Base-by-base conservation (phyloP, 169 alveolate species). In the Blepharisma undulans region DNA sequence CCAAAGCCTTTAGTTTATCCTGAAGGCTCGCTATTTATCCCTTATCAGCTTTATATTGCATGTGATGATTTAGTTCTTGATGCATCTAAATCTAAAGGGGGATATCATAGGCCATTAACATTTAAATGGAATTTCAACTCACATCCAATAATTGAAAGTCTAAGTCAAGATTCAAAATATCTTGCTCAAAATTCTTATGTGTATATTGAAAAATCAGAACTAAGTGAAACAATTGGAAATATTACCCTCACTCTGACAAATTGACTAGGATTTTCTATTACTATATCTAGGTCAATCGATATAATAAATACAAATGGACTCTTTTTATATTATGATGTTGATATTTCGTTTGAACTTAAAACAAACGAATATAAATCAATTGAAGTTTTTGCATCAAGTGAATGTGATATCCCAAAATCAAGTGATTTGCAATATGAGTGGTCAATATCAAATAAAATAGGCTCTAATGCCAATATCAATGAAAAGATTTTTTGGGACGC, bases 21-120 rank as follows among this genome's bases (percentile, higher is more conserved):
- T 32, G 77, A 1, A 36, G 72, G 78, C 7, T 25, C 29, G 7
- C 29, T 82, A 5, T 2, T 19, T 4, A 78, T 74, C 1, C 89
- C 89, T 48, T 34, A 48, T 22, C 76, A 82, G 14, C 36, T 25
- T 59, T 82, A 82, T 30, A 82, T 48, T 21, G 10, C 7, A 27
- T 82, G 89, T 59, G 74, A 22, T 25, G 76, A 82, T 30, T 30
- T 82, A 22, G 8, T 22, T 1, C 1, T 82, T 19, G 29, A 22
- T 22, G 89, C 71, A 21, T 34, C 76, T 34, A 22, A 30, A n/a
- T 82, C 89, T 1, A 48, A 72, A 22, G 89, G 89, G 19, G 89
- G 89, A 1, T 82, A 82, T 59, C 76, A 33, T 22, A 21, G 89
- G 5, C 29, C 32, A 21, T 33, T 82, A 59, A 22, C 27, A 10